Conservation (phyloP, 345 rosid species). For the Turritis glabra region DNA sequence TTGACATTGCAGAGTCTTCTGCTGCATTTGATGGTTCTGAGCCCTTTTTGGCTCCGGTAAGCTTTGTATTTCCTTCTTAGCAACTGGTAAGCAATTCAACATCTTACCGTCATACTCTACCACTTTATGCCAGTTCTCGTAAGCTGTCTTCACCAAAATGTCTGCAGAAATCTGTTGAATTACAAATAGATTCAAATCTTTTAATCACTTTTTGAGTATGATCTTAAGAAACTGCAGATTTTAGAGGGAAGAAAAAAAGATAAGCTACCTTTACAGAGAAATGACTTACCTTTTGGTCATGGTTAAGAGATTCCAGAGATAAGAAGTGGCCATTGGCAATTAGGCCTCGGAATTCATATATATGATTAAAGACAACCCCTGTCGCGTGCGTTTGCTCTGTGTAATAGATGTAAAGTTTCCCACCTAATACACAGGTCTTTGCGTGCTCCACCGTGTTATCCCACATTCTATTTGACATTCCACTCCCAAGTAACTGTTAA, state of each 20-base stretch:
- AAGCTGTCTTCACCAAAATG: conserved; percentile 72
- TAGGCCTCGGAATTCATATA: conserved; percentile 76
- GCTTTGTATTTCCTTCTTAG: conserved; percentile 37
- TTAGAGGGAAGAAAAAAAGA: background rate
- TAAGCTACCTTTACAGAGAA: background rate
- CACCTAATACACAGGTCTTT: conserved; percentile 80
- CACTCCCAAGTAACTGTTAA: conserved; percentile 83
- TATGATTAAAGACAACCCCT: conserved; percentile 78
- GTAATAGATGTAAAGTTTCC: conserved; percentile 71
- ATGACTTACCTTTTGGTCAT: conserved; percentile 65
- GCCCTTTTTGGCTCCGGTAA: conserved; percentile 17
- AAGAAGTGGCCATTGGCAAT: conserved; percentile 68
- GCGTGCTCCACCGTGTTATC: conserved; percentile 90
- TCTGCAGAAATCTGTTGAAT: conserved; percentile 66
- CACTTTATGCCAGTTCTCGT: conserved; percentile 80
- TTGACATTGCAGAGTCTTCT: conserved; percentile 38
- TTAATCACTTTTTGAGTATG: background rate
- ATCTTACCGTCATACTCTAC: conserved; percentile 76
- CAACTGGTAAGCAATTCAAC: conserved; percentile 45
- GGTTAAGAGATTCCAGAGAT: conserved; percentile 62
- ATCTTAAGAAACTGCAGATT: background rate
- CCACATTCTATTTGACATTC: conserved; percentile 97
- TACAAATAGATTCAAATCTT: background rate
- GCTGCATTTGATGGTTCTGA: conserved; percentile 20
- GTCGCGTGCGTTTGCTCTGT: conserved; percentile 49